Conservation (phyloP, 2,329 filamentous ascomycete genomes). For the Atkinsonella hypoxylon region DNA sequence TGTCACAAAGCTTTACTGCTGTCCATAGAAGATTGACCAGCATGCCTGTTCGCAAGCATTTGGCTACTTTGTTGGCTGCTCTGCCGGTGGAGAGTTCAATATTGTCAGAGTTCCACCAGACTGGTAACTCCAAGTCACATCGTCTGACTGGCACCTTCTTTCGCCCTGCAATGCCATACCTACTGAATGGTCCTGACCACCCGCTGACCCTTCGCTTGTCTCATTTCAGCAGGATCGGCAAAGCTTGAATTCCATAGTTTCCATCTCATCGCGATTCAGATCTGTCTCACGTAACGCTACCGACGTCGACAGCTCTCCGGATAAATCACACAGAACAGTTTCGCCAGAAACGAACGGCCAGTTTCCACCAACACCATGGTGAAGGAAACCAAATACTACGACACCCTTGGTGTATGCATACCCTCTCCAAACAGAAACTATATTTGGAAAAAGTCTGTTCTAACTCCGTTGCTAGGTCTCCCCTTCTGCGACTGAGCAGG, state of each 20-base stretch:
- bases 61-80: neutral
- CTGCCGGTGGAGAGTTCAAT: neutral
- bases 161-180: neutral
- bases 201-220: neutral
- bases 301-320: slow-evolving; percentile 3
- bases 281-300: neutral
- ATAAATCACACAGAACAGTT: neutral
- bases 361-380: slow-evolving; percentile 45
- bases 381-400: slow-evolving; percentile 70
- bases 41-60: neutral
- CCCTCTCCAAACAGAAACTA: neutral
- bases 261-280: neutral
- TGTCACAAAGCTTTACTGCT: neutral
- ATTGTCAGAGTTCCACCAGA: neutral
- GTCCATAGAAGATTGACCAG: too few relatives aligned
- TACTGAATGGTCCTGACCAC: too few relatives aligned
- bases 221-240: neutral
- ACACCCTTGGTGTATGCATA: slow-evolving; percentile 58
- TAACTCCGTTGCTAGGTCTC: slow-evolving; percentile 44
- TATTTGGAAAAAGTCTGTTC: neutral
- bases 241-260: neutral
- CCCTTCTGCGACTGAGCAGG: slow-evolving; percentile 67
- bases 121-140: neutral
- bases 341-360: slow-evolving; percentile 4
- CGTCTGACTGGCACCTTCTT: neutral